phyloP scores from a whole-genome alignment of 1,284 basidiomycete genomes.

The Malassezia brasiliensis region DNA sequence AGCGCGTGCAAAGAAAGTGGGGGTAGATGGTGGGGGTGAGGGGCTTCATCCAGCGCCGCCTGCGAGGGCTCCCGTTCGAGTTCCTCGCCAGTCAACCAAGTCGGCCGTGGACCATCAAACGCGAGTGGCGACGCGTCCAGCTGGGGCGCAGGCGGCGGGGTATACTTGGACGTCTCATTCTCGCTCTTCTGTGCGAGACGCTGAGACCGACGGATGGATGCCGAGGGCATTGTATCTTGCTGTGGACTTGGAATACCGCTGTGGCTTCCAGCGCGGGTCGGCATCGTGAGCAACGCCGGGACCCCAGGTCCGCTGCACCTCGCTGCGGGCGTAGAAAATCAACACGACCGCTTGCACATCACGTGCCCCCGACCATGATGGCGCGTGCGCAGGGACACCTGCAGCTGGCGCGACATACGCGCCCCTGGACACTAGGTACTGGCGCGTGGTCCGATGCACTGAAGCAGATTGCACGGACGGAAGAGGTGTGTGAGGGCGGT shows the following conservation, averaged over 20 bases:
- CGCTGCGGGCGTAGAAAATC: neutral
- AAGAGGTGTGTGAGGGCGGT: neutral
- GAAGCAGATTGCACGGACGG: neutral
- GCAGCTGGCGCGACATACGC: slow-evolving; percentile 8
- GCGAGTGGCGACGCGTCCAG: neutral
- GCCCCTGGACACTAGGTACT: slow-evolving; percentile 8
- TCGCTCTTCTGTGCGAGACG: neutral
- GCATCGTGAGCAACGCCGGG: neutral
- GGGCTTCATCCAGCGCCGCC: too few species aligned
- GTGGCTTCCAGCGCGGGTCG: neutral
- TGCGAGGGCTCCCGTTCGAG: neutral
- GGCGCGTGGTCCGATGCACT: slow-evolving; percentile 3
- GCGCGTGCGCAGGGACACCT: neutral
- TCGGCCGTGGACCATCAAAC: slow-evolving; percentile 7
- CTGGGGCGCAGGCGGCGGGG: slow-evolving; percentile 6
- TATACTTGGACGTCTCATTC: neutral
- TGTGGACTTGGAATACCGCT: too few species aligned
- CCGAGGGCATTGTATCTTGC: too few species aligned
- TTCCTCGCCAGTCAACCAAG: slow-evolving; percentile 3
- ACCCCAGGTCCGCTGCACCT: too few species aligned
- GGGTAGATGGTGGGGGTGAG: too few species aligned
- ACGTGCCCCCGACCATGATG: slow-evolving; percentile 2
- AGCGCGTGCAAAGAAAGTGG: too few species aligned
- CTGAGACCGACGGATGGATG: too few species aligned
- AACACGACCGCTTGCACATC: neutral